Conservation (phyloP, 192 early-diverging fungal genomes). For the Backusella macrospora region DNA sequence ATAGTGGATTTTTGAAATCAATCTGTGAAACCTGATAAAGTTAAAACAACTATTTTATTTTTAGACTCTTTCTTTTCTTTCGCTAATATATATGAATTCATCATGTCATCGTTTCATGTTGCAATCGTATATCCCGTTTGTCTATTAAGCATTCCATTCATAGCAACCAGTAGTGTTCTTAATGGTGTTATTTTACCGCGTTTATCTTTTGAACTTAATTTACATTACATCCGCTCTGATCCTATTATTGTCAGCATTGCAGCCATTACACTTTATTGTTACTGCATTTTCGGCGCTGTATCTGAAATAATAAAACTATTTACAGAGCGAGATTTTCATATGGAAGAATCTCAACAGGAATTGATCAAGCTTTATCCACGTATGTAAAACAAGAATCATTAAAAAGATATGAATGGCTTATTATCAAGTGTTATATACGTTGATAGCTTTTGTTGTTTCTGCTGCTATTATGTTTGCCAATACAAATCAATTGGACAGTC, state of each 20-base stretch:
- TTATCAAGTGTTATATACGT: not conserved
- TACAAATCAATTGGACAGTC: constrained; percentile 1
- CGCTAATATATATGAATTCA: not conserved
- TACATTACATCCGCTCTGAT: constrained; percentile 4
- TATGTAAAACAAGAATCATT: not conserved
- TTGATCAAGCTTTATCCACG: not conserved
- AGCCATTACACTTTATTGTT: not conserved
- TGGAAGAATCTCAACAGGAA: not conserved
- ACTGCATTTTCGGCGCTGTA: not conserved
- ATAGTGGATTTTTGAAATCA: too few species aligned
- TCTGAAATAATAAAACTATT: not conserved
- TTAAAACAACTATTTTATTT: too few species aligned
- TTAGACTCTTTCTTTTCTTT: too few species aligned
- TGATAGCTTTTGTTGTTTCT: not conserved
- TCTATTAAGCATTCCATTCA: constrained; percentile 3
- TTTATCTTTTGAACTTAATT: not conserved
- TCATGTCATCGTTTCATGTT: constrained; percentile 1
- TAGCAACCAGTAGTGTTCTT: not conserved
- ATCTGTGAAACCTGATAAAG: too few species aligned
- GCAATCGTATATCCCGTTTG: not conserved
- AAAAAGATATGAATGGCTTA: not conserved
- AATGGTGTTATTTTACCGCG: not conserved
- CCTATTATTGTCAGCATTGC: not conserved
- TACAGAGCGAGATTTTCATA: not conserved
- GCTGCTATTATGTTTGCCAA: not conserved